Base-by-base conservation (phyloP, 345 rosid species). In the Angophora floribunda region DNA sequence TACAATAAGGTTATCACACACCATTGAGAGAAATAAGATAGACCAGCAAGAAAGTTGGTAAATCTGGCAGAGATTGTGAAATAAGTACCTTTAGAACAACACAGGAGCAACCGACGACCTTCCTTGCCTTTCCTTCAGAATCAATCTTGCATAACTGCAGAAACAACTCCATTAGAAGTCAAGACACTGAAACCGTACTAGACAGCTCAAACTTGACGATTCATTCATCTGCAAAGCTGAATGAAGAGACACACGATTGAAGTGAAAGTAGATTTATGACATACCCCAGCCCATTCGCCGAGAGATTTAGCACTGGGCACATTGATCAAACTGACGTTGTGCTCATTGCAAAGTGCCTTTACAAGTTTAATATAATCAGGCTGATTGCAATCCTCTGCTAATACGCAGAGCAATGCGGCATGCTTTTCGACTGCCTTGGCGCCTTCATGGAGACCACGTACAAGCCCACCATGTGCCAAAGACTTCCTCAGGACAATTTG, bases 261-360 rank as follows among this genome's bases (percentile, higher is more conserved):
- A 10, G 36, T 59, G 59, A 55, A 28, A 24, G 51, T 59, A 36
- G 44, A 70, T 4, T 16, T 44, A 45, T 17, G 11, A 95, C 97
- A 93, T 93, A 97, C 98, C 52, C 98, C 98, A 87, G 97, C 97
- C 99, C 99, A 97, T 90, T 97, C 99, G 51, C 98, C 98, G 3
- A 96, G 97, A 55, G 96, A 91, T 92, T 97, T 97, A 45, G 99
- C 98, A 91, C 96, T 94, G 55, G 99, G 98, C 89, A 95, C 96
- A 0, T 94, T 93, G 86, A 97, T 88, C 90, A 96, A 91, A 86
- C 92, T 92, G 36, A 95, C 95, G 36, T 93, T 93, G 91, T 95
- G 97, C 86, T 95, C 98, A 70, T 93, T 93, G 63, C 99, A 97
- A 75, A 97, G 97, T 19, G 95, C 98, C 89, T 96, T 97, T 22